Base-by-base conservation (phyloP, 768 basidiomycete genomes). In the Boletus sp. region DNA sequence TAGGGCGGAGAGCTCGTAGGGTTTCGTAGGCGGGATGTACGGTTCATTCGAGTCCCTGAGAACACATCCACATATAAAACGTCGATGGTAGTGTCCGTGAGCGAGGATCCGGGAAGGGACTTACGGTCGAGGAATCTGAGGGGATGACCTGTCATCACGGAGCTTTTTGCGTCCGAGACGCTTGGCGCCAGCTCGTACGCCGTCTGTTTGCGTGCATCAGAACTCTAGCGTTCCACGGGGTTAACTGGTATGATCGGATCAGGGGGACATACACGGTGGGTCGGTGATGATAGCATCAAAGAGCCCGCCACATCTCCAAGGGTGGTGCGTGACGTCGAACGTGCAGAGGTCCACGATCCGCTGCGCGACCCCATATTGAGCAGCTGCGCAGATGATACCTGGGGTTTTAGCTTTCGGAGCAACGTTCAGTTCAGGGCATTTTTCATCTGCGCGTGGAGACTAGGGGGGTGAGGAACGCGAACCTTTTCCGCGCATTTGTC, bases 401-500 rank as follows among this genome's bases (percentile, higher is more conserved):
- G 92, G 84, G 1, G 65, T 70, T 19, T 74, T 64, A 8, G 64
- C 76, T 79, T 79, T 55, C 14, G 23, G 15, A 41, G 54, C 29
- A 43, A 42, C 1, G 27, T 45, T 45, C 39, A 51, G 50, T 55
- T 54, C 32, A 55, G 42, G 33, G 47, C 4, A n/a, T 17, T 7
- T 11, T 7, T 11, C 17, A 37, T 33, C 19, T 5, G 6, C 9
- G 19, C 23, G 44, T 25, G 25, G 25, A 25, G 34, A 45, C 23
- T 7, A 47, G 19, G 23, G 11, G 11, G 27, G 2, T n/a, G 44
- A 49, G 27, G 4, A 21, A 34, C 27, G 3, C 50, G 59, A 88
- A 88, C 93, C 82, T 80, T 92, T 96, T 17, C 97, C 97, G 55
- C 93, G 78, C 88, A 98, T 95, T 67, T 98, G 96, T 39, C 97